Conservation (phyloP, 2,329 filamentous ascomycete genomes). For the Pezicula carpinea region DNA sequence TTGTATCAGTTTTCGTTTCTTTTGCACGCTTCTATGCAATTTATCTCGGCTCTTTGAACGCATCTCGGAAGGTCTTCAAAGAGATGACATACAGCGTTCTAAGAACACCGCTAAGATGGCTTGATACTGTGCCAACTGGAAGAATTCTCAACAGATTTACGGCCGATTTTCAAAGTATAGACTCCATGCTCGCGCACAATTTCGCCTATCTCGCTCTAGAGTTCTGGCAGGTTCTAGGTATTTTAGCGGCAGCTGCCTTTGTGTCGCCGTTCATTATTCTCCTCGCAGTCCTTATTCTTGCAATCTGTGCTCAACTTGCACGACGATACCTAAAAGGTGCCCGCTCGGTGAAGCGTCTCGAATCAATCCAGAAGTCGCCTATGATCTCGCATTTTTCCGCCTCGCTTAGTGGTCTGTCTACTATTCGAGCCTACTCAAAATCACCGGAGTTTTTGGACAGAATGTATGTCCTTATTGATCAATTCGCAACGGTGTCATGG, state of each 20-base stretch:
- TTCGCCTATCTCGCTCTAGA: constrained; percentile 54
- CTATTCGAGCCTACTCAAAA: constrained; percentile 70
- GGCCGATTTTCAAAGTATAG: constrained; percentile 67
- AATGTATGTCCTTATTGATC: constrained; percentile 65
- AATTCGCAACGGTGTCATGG: constrained; percentile 58
- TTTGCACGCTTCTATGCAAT: constrained; percentile 51
- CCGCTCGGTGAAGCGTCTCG: constrained; percentile 68
- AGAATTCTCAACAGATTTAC: constrained; percentile 74
- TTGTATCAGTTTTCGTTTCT: constrained; percentile 46
- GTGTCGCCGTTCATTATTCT: constrained; percentile 63
- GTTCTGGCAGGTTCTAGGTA: constrained; percentile 54
- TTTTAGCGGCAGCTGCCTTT: constrained; percentile 57
- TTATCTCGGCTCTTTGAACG: constrained; percentile 58
- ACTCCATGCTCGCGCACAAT: constrained; percentile 60
- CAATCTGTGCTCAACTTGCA: constrained; percentile 35
- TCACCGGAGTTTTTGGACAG: constrained; percentile 56
- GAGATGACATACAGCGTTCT: constrained; percentile 61
- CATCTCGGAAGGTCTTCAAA: constrained; percentile 61
- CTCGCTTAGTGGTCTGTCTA: constrained; percentile 63
- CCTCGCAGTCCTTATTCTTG: constrained; percentile 38
- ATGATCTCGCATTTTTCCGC: constrained; percentile 67
- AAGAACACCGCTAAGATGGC: constrained; percentile 67
- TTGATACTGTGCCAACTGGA: constrained; percentile 72
- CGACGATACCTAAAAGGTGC: constrained; percentile 60
- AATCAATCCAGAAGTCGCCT: constrained; percentile 69